Base-by-base conservation (phyloP, 176 grass and related monocot genomes). In the Phoenix roebelenii region DNA sequence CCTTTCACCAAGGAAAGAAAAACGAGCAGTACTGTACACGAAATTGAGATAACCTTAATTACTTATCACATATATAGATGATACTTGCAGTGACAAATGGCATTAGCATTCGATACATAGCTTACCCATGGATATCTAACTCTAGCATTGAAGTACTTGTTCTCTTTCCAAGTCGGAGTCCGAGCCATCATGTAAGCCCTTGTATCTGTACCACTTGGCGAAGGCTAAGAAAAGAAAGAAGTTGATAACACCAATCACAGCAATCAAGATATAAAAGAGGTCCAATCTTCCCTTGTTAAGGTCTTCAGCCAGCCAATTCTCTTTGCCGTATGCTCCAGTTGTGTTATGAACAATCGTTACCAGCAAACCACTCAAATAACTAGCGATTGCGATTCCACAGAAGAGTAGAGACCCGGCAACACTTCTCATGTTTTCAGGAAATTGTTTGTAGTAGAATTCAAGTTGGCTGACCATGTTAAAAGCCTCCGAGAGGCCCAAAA, bases 381-480 rank as follows among this genome's bases (percentile, higher is more conserved):
- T 89, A 5, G 88, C 76, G 1, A 87, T 78, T 3, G 94, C 88
- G 4, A 98, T 82, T 66, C 91, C 91, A 68, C 82, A 78, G 77
- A 93, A 98, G 3, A 89, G 78, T 16, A 98, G 77, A 55, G 94
- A 84, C 25, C 94, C 94, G 0, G 88, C 94, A 3, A 98, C 79
- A 66, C 88, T 98, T 58, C 88, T 49, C 94, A 98, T 98, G 84
- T 93, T 89, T 77, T 98, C 94, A 4, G 94, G 94, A 57, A 98
- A 89, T 63, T 98, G 84, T 78, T 89, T 93, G 85, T 98, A 98
- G 76, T 93, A 89, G 77, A 98, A 98, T 84, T 98, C 94, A 26
- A 98, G 88, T 69, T 98, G 94, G 79, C 94, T 92, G 66, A 98
- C 87, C 76, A 93, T 74, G 81, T 98, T 98, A 65, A 98, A 93